Base-by-base conservation (phyloP, 495 filamentous ascomycete species). In the Aspergillus affinis region DNA sequence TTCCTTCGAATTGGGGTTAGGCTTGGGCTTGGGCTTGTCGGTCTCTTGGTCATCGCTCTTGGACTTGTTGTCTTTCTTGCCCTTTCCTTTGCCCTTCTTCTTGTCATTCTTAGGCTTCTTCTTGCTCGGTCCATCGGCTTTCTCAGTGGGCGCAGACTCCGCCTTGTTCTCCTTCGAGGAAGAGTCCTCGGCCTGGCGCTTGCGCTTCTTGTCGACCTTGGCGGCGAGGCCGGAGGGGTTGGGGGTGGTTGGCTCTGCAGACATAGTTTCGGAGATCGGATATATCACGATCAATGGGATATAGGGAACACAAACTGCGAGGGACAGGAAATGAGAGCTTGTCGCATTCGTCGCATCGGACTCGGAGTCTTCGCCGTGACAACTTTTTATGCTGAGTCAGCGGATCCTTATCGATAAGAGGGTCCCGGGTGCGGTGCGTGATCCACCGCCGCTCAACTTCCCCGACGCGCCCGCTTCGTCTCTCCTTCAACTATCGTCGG, bases 1-100 rank as follows among this genome's bases (percentile, higher is more conserved):
- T 59, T 87, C 81, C 47, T 85, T 70, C 48, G 84, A 78, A 53
- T 84, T 82, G n/a, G n/a, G n/a, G 18, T 88, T 82, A n/a, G 87
- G 78, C 36, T 81, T 75, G 13, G 80, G 74, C 0, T 72, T 80
- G 56, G 76, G 75, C 65, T 86, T 75, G 65, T 86, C 87, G 52
- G 75, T 56, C 54, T 80, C 78, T 67, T 74, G 68, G 66, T 73
- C 78, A 68, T 75, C 69, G 65, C 74, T 71, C 59, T 74, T 74
- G 51, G 57, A 4, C 17, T 81, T 74, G 67, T 55, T 59, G 19
- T 59, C 21, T 2, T 57, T 55, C 57, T 77, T 79, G 55, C 81
- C 72, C 69, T 55, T 58, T 20, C 29, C 48, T 70, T 79, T 76
- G 70, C 78, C 78, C 69, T 75, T 70, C 68, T 75, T 73, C 59